Percentiles rank a stretch among this genome's conserved stretches.
phyloP scores from a whole-genome alignment of 1,284 basidiomycete species.

The Naganishia sp. region DNA sequence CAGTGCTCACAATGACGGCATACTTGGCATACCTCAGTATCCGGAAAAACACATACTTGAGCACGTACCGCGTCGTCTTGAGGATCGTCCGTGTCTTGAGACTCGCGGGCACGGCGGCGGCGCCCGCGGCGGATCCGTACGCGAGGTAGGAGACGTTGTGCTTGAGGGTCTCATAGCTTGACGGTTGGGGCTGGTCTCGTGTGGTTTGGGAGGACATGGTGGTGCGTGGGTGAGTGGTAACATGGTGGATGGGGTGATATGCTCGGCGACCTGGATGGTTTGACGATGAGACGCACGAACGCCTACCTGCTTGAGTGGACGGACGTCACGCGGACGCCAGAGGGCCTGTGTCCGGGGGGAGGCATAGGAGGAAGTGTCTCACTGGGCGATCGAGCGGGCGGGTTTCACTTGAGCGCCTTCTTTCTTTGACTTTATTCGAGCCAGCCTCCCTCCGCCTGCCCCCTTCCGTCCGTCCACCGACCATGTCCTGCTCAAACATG shows the following conservation, averaged over 20 bases:
- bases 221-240: neutral
- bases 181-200: neutral
- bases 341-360: no score
- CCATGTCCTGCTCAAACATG: slow-evolving; percentile 48
- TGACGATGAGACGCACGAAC: no score
- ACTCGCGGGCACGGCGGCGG: slow-evolving; percentile 44
- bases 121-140: slow-evolving; percentile 41
- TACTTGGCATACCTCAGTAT: slow-evolving; percentile 53
- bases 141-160: slow-evolving; percentile 51
- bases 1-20: slow-evolving; percentile 40
- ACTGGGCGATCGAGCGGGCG: no score
- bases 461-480: neutral
- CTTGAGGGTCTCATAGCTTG: slow-evolving; percentile 34
- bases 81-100: slow-evolving; percentile 48
- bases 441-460: neutral
- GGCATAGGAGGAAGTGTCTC: neutral
- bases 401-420: neutral
- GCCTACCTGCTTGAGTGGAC: no score
- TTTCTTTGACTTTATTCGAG: neutral
- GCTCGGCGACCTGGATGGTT: no score
- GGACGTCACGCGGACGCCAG: no score
- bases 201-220: neutral
- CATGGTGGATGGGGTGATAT: neutral
- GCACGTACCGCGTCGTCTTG: slow-evolving; percentile 50
- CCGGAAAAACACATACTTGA: slow-evolving; percentile 50